These are phyloP conservation scores for Arthrobotrys conoides DNA, from an alignment of 2,329 filamentous ascomycete genomes.

Conservation along the genomic window DNA sequence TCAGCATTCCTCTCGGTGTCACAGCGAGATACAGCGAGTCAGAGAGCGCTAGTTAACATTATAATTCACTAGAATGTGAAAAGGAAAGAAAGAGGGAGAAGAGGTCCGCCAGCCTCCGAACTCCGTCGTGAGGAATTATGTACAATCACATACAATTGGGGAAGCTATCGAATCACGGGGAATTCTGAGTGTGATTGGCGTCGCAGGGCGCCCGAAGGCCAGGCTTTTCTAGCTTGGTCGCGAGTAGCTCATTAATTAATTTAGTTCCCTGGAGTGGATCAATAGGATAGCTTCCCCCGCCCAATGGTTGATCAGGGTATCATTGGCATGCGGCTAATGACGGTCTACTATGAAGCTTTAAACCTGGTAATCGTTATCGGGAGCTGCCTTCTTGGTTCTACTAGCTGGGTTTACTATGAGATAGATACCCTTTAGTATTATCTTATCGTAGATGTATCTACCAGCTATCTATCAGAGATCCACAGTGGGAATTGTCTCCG, in stretches of 20 bases:
- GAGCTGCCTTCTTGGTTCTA: slow-evolving; percentile 21
- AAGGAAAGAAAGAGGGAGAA: not conserved
- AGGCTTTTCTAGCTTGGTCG: not conserved
- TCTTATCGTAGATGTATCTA: not conserved
- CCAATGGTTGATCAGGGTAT: not conserved
- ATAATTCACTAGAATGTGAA: slow-evolving; percentile 10
- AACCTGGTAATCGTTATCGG: slow-evolving; percentile 54
- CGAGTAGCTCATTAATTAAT: too few species aligned
- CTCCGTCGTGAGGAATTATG: slow-evolving; percentile 34
- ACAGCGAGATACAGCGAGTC: slow-evolving; percentile 24
- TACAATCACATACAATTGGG: not conserved
- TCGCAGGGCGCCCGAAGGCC: slow-evolving; percentile 37
- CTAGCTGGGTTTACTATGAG: not conserved
- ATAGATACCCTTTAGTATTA: too few species aligned
- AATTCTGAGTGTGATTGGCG: slow-evolving; percentile 34
- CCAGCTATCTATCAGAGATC: too few species aligned
- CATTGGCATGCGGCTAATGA: slow-evolving; percentile 47
- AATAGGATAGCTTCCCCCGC: not conserved
- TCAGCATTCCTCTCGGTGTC: slow-evolving; percentile 52
- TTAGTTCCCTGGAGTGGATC: not conserved
- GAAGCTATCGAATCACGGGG: slow-evolving; percentile 28
- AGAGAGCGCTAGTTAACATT: slow-evolving; percentile 17
- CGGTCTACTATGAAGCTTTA: slow-evolving; percentile 8
- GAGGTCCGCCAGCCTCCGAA: slow-evolving; percentile 53
- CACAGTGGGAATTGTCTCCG: not conserved